These are phyloP conservation scores for Amylocarpus encephaloides DNA, from an alignment of 2,329 filamentous ascomycete genomes.

Conservation along the genomic window DNA sequence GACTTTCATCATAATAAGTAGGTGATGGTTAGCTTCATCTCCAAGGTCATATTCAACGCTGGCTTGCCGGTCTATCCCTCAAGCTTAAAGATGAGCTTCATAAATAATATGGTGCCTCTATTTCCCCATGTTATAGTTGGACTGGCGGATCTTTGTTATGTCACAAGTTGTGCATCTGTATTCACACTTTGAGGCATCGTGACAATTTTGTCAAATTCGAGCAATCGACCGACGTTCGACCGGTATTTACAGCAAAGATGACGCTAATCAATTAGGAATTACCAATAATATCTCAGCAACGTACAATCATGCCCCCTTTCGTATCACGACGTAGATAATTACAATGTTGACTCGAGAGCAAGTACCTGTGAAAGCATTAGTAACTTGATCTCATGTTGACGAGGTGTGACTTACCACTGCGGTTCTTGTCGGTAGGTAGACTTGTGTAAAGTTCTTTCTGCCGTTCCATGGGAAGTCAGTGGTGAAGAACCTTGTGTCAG, in stretches of 20 bases:
- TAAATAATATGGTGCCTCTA: too few relatives aligned
- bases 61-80: too few relatives aligned
- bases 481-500: constrained; percentile 84
- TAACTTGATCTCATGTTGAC: not conserved
- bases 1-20: too few relatives aligned
- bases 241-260: constrained; percentile 1
- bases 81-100: too few relatives aligned
- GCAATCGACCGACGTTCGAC: not conserved
- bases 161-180: too few relatives aligned
- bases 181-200: not conserved
- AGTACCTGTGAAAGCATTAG: constrained; percentile 27
- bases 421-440: constrained; percentile 80
- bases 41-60: too few relatives aligned
- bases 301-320: not conserved
- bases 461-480: constrained; percentile 86
- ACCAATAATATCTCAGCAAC: not conserved
- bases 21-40: too few relatives aligned
- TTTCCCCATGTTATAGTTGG: too few relatives aligned
- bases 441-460: constrained; percentile 82
- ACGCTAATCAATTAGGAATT: not conserved
- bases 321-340: not conserved
- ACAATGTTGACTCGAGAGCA: constrained; percentile 32
- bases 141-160: too few relatives aligned
- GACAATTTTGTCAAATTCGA: not conserved
- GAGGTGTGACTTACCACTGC: constrained; percentile 59